Evolutionary conservation across 169 alveolate genomes (phyloP).

Genomic region (Cryptosporidium parvum): DNA sequence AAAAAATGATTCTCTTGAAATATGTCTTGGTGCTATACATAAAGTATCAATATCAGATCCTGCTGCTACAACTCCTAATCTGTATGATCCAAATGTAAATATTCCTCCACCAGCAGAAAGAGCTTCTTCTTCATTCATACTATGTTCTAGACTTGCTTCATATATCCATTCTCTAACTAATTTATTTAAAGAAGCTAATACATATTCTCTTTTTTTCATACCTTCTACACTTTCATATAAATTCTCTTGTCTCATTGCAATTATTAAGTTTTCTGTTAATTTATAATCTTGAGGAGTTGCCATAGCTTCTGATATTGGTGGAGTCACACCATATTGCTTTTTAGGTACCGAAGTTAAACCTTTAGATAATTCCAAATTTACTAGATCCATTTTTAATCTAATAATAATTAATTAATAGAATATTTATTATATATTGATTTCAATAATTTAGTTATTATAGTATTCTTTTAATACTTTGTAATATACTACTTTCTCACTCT

Average conservation of each 20-base stretch:
- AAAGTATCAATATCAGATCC: slow-evolving; percentile 97
- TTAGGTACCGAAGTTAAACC: slow-evolving; percentile 39
- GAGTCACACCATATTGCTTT: slow-evolving; percentile 60
- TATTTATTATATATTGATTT: no score
- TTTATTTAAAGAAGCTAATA: slow-evolving; percentile 89
- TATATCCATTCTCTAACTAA: slow-evolving; percentile 91
- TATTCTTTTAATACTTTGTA: background rate
- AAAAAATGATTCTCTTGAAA: slow-evolving; percentile 93
- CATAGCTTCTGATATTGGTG: slow-evolving; percentile 72
- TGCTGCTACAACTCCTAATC: slow-evolving; percentile 97
- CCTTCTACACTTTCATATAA: slow-evolving; percentile 92
- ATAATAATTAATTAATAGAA: background rate
- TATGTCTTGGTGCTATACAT: slow-evolving; percentile 96
- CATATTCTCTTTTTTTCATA: slow-evolving; percentile 87
- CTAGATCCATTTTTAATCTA: slow-evolving; percentile 32
- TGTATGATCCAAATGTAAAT: slow-evolving; percentile 95
- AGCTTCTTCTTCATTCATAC: slow-evolving; percentile 91
- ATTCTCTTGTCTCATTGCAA: slow-evolving; percentile 83
- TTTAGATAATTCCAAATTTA: slow-evolving; percentile 50
- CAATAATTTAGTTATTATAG: no score
- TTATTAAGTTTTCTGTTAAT: slow-evolving; percentile 84
- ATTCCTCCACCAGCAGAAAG: slow-evolving; percentile 91
- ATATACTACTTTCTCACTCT: no score
- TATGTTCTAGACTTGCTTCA: slow-evolving; percentile 84
- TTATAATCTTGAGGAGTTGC: slow-evolving; percentile 86